These are phyloP conservation scores for Diplotaxis tenuifolia DNA, from an alignment of 345 rosid genomes.

Conservation along the genomic window DNA sequence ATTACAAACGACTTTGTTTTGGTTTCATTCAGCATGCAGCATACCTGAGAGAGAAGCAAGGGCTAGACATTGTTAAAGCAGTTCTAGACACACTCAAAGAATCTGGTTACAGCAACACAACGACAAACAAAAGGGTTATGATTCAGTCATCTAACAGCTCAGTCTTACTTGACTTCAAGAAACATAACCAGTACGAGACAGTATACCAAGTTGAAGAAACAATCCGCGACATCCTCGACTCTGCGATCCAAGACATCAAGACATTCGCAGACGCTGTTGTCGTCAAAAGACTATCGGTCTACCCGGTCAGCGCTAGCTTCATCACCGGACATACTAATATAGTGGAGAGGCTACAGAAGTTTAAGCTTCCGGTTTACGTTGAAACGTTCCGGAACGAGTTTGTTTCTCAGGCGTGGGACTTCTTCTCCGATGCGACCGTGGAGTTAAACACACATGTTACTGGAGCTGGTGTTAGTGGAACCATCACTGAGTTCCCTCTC, in stretches of 20 bases:
- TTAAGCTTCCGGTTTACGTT: slow-evolving; percentile 60
- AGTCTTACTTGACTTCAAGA: slow-evolving; percentile 62
- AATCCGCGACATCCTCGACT: slow-evolving; percentile 49
- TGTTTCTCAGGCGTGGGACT: slow-evolving; percentile 87
- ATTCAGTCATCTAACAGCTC: slow-evolving; percentile 77
- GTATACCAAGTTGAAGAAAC: slow-evolving; percentile 64
- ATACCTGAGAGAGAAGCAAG: slow-evolving; percentile 60
- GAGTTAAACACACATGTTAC: slow-evolving; percentile 57
- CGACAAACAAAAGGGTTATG: slow-evolving; percentile 55
- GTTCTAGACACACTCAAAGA: slow-evolving; percentile 52
- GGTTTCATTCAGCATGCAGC: slow-evolving; percentile 57
- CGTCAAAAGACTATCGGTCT: slow-evolving; percentile 55
- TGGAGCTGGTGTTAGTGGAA: slow-evolving; percentile 35
- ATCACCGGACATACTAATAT: slow-evolving; percentile 42
- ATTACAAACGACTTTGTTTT: not conserved
- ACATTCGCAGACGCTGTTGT: slow-evolving; percentile 68
- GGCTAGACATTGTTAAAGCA: slow-evolving; percentile 45
- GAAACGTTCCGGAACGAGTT: slow-evolving; percentile 74
- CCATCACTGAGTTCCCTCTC: slow-evolving; percentile 74
- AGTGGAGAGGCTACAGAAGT: slow-evolving; percentile 25
- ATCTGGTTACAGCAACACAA: slow-evolving; percentile 56
- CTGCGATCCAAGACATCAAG: slow-evolving; percentile 57
- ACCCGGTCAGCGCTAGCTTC: slow-evolving; percentile 21
- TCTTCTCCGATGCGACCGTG: slow-evolving; percentile 71
- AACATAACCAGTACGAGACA: slow-evolving; percentile 45